Percentiles rank a stretch among this genome's conserved stretches.
phyloP scores from a whole-genome alignment of 148 eudicot genomes.

The Amaranthus hypochondriacus region DNA sequence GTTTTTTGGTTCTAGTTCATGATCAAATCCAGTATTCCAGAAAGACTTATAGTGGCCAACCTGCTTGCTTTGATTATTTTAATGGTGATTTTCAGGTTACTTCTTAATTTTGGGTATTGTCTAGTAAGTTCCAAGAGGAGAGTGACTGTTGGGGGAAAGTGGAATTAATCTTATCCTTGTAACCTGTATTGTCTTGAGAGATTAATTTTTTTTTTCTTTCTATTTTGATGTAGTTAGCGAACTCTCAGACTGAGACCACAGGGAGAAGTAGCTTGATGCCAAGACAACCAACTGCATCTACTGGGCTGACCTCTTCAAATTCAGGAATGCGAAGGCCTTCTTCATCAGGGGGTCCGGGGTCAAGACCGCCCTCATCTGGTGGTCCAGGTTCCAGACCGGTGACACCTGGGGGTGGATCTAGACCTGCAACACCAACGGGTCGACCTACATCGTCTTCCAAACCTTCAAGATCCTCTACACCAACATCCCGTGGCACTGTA shows the following conservation, averaged over 20 bases:
- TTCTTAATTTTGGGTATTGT: background rate
- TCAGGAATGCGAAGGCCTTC: constrained; percentile 48
- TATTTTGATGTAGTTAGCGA: constrained; percentile 52
- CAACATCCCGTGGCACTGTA: constrained; percentile 59
- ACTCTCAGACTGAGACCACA: constrained; percentile 55
- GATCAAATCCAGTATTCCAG: background rate
- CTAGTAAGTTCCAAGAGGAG: background rate
- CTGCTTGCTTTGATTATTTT: constrained; percentile 3
- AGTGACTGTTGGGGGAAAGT: background rate
- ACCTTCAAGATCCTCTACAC: constrained; percentile 80
- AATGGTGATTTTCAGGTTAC: background rate
- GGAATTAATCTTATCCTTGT: background rate
- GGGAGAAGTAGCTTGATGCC: constrained; percentile 51
- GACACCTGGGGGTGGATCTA: constrained; percentile 45
- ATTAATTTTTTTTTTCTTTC: background rate
- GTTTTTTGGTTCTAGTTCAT: background rate
- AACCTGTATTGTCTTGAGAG: background rate
- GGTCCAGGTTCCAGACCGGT: constrained; percentile 51
- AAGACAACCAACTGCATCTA: constrained; percentile 51
- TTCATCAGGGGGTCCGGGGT: constrained; percentile 75
- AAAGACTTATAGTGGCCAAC: background rate
- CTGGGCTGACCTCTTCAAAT: constrained; percentile 54
- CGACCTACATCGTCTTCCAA: constrained; percentile 57
- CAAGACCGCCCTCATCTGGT: constrained; percentile 41
- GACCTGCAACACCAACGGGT: constrained; percentile 87